Conservation (phyloP, 2,329 filamentous ascomycete genomes). For the Colletotrichum endophyticum region DNA sequence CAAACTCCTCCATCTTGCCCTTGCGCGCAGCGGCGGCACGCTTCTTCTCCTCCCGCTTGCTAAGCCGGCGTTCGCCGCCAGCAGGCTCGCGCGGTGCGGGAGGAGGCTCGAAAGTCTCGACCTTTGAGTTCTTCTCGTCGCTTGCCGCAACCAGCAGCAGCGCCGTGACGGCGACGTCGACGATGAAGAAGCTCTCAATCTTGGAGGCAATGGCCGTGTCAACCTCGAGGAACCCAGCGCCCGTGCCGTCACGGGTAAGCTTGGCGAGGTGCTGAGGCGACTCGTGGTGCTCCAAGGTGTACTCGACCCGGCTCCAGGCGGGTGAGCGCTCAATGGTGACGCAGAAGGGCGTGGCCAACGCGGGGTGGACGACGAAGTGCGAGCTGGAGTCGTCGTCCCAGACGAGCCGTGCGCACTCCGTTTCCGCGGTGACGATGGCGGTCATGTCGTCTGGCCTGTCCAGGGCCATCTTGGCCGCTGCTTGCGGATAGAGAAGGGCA, state of each 20-base stretch:
- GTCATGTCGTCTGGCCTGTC: conserved; percentile 64
- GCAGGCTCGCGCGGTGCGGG: conserved; percentile 38
- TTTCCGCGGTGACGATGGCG: conserved; percentile 67
- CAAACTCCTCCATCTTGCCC: conserved; percentile 60
- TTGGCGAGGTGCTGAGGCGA: conserved; percentile 64
- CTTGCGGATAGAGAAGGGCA: conserved; percentile 70
- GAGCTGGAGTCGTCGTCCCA: conserved; percentile 68
- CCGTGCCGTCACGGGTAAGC: conserved; percentile 64
- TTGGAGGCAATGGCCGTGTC: conserved; percentile 64
- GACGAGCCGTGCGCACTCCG: conserved; percentile 73
- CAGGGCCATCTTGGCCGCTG: conserved; percentile 67
- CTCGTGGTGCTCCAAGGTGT: conserved; percentile 69
- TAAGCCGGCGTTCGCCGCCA: conserved; percentile 30
- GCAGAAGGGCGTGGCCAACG: conserved; percentile 67
- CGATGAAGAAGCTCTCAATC: conserved; percentile 65
- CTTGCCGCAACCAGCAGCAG: conserved; percentile 62
- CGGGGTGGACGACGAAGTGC: conserved; percentile 69
- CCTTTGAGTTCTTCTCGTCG: conserved; percentile 56
- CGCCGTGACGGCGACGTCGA: conserved; percentile 66
- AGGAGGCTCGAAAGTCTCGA: conserved; percentile 65
- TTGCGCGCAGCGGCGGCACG: conserved; percentile 25
- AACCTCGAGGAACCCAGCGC: conserved; percentile 64
- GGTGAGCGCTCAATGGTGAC: conserved; percentile 63
- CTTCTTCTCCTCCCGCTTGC: conserved; percentile 28
- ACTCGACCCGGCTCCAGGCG: conserved; percentile 66